Evolutionary conservation across 176 grass and related monocot species (phyloP), one percentile per base, ranked within the genome.

Genomic region (Ampelocalamus luodianensis): DNA sequence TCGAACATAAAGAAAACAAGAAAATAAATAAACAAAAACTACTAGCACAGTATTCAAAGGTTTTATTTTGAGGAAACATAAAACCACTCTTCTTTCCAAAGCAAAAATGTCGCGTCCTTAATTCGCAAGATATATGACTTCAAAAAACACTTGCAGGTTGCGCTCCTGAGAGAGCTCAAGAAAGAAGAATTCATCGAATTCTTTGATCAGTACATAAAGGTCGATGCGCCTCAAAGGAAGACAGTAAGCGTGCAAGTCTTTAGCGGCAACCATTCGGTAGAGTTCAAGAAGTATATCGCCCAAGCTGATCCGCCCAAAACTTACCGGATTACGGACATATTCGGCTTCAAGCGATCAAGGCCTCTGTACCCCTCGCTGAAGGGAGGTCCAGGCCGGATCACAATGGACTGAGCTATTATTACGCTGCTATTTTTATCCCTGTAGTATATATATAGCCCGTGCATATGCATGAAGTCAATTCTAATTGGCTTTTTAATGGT

Each of bases 141-240:
- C 1, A 0, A 62, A 72, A 65, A 40, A 37, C 0, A 53, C 71
- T 23, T 79, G 39, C 83, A 97, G 92, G 93, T 97, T 68, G 87
- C 83, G 60, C 81, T 90, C 55, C 80, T 97, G 39, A 91, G 76
- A 87, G 89, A 91, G 65, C 89, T 97, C 37, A 93, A 85, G 76
- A 98, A 98, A 64, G 89, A 93, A 74, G 93, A 95, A 48, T 89
- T 98, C 84, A 74, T 95, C 36, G 74, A 90, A 66, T 95, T 85
- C 80, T 95, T 98, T 17, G 63, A 90, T n/a, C 26, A 66, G 65
- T 80, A 90, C 72, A 90, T 98, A 66, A 93, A 95, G 76, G 76
- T 95, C 0, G 93, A 81, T 17, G 91, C 91, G 0, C 89, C 91
- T 39, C 65, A 89, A 79, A 91, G 90, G 77, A 95, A 80, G 77